Conservation (phyloP, 495 filamentous ascomycete species). For the Rusavskia elegans region DNA sequence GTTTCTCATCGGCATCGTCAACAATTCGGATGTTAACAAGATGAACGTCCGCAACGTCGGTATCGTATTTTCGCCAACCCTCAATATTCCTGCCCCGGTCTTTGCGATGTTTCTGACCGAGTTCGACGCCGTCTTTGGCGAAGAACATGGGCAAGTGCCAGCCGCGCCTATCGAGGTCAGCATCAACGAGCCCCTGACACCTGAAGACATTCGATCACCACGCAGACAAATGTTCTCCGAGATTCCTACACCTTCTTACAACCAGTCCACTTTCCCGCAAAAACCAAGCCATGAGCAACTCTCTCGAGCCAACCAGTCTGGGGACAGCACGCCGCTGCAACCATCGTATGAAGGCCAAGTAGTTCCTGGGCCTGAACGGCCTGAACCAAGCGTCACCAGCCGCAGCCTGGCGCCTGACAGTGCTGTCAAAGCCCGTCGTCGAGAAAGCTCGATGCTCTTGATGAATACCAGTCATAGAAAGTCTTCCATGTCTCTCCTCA, state of each 20-base stretch:
- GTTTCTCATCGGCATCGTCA: constrained; percentile 78
- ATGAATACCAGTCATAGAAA: constrained; percentile 23
- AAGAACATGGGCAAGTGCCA: constrained; percentile 40
- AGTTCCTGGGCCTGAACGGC: constrained; percentile 20
- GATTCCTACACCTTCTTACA: constrained; percentile 47
- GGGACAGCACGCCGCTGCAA: constrained; percentile 39
- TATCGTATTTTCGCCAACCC: constrained; percentile 95
- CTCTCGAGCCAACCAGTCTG: constrained; percentile 15
- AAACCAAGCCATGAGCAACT: constrained; percentile 7
- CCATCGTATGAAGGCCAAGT: constrained; percentile 36
- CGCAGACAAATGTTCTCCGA: constrained; percentile 56
- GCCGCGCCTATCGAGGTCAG: constrained; percentile 27
- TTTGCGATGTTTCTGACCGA: constrained; percentile 90
- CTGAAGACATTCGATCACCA: constrained; percentile 50
- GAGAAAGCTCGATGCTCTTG: constrained; percentile 43
- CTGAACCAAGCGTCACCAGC: constrained; percentile 23
- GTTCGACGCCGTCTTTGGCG: constrained; percentile 70
- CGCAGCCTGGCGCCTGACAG: constrained; percentile 26
- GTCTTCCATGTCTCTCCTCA: constrained; percentile 11
- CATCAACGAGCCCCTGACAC: constrained; percentile 27
- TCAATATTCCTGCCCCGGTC: constrained; percentile 91
- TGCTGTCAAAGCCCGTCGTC: constrained; percentile 32
- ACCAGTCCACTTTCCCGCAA: constrained; percentile 39
- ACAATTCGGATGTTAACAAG: constrained; percentile 82
- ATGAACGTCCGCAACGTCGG: constrained; percentile 97